Evolutionary conservation across 768 basidiomycete species (phyloP).

Genomic region (Polyporus arcularius): DNA sequence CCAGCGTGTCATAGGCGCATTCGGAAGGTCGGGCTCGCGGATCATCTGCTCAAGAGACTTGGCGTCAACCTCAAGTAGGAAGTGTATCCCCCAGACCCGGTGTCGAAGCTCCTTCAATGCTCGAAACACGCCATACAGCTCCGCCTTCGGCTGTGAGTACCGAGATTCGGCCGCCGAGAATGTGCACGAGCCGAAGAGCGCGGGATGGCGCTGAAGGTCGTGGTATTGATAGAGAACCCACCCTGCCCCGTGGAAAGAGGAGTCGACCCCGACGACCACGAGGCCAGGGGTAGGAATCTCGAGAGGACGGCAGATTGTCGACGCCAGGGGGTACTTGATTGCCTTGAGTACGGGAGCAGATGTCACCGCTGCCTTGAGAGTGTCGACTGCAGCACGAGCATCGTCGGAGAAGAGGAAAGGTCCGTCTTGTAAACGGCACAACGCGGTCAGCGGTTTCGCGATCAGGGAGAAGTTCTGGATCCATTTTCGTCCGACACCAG

Average conservation of each 20-base stretch:
- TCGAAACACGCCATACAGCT: conserved; percentile 40
- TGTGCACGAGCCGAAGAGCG: conserved; percentile 35
- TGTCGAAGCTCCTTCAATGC: conserved; percentile 33
- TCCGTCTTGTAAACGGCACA: neutral
- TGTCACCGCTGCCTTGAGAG: neutral
- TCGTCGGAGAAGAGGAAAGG: neutral
- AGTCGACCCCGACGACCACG: conserved; percentile 18
- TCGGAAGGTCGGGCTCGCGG: conserved; percentile 21
- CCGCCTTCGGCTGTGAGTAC: conserved; percentile 42
- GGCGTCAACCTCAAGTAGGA: conserved; percentile 33
- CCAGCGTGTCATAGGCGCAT: conserved; percentile 26
- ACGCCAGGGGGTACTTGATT: neutral
- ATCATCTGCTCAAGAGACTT: conserved; percentile 32
- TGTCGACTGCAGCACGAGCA: neutral
- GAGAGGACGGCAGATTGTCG: too few relatives aligned
- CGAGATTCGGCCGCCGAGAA: conserved; percentile 30
- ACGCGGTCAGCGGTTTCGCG: neutral
- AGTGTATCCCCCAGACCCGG: conserved; percentile 34
- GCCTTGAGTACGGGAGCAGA: neutral
- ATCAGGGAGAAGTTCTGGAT: neutral
- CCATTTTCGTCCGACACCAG: neutral
- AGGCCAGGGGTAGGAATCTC: neutral
- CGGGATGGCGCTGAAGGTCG: conserved; percentile 17
- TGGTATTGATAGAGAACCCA: conserved; percentile 23
- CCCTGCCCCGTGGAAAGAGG: conserved; percentile 23